Evolutionary conservation across 164 flowering plant species (phyloP), one percentile per base, ranked within the genome.

Genomic region (Macadamia tetraphylla): DNA sequence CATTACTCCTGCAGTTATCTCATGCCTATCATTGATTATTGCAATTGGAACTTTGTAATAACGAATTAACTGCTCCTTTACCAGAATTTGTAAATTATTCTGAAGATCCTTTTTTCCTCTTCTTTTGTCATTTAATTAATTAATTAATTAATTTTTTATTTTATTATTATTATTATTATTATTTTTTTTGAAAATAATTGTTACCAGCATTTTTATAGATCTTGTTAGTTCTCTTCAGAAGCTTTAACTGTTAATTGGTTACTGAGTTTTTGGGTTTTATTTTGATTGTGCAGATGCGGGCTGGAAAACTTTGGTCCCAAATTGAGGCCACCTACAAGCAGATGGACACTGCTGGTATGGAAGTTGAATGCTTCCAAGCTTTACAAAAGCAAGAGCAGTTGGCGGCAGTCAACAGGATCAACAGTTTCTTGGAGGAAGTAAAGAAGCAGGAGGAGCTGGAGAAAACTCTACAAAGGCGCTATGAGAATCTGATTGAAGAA

Each of bases 371-470:
- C 81, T 95, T 95, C 77, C 86, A 76, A 82, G 88, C 88, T 69
- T 79, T 95, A 40, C 88, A 87, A 64, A 90, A 79, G 77, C 99
- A 95, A 76, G 99, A 95, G 78, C 81, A 85, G 58, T 44, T 82
- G 48, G 92, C 99, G 62, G 96, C 97, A 60, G 66, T 89, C 1
- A 71, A 80, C 76, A 82, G 99, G 79, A 81, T 87, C 65, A 83
- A 78, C 60, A 77, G 76, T 73, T 73, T 95, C 56, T 71, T 83
- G 86, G 90, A 84, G 69, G 99, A 92, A 78, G 88, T 92, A 15
- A 86, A 81, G 70, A 92, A 85, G 81, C 99, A 95, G 75, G 88
- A 90, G 75, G 92, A 89, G 76, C 90, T 92, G 15, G 99, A 94
- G 74, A 75, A 72, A 75, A 80, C 70, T 67, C 69, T 88, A 18